Evolutionary conservation across 1,284 basidiomycete species (phyloP).

Genomic region (Calocybe gambosa): DNA sequence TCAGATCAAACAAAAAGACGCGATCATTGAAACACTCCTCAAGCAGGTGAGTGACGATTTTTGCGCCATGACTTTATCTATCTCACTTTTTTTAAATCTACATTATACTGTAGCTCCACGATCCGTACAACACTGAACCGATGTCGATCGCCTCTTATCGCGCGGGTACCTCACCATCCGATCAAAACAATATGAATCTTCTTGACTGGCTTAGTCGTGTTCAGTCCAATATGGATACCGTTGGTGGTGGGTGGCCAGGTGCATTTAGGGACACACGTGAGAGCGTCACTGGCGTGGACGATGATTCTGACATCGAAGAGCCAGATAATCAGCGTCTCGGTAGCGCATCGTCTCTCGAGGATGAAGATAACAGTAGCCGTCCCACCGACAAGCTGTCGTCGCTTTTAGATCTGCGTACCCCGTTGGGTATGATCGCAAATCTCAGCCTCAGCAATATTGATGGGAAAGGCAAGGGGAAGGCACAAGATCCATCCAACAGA

Average conservation of each 20-base stretch:
- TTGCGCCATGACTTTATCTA: background rate
- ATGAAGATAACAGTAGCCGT: constrained; percentile 18
- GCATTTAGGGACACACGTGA: constrained; percentile 42
- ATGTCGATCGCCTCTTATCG: constrained; percentile 71
- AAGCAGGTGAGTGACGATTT: constrained; percentile 51
- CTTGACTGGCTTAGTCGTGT: constrained; percentile 62
- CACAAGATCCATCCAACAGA: constrained; percentile 30
- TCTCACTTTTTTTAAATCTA: constrained; percentile 10
- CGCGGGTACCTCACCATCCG: constrained; percentile 66
- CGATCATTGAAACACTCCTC: constrained; percentile 73
- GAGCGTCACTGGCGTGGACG: constrained; percentile 18
- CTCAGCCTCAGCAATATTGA: constrained; percentile 54
- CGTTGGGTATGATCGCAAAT: constrained; percentile 67
- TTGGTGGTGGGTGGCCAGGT: constrained; percentile 28
- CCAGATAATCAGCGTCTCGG: constrained; percentile 17
- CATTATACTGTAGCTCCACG: constrained; percentile 52
- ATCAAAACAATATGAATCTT: constrained; percentile 59
- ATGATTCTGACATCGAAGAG: constrained; percentile 32
- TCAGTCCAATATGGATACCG: constrained; percentile 31
- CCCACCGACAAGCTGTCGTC: constrained; percentile 26
- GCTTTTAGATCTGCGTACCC: constrained; percentile 62
- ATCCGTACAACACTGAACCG: constrained; percentile 71
- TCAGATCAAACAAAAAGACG: constrained; percentile 77
- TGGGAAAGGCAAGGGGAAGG: constrained; percentile 29
- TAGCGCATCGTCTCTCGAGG: constrained; percentile 19